Evolutionary conservation across 805 yeast genomes (phyloP).

Genomic region (Schwanniomyces pseudopolymorphus): DNA sequence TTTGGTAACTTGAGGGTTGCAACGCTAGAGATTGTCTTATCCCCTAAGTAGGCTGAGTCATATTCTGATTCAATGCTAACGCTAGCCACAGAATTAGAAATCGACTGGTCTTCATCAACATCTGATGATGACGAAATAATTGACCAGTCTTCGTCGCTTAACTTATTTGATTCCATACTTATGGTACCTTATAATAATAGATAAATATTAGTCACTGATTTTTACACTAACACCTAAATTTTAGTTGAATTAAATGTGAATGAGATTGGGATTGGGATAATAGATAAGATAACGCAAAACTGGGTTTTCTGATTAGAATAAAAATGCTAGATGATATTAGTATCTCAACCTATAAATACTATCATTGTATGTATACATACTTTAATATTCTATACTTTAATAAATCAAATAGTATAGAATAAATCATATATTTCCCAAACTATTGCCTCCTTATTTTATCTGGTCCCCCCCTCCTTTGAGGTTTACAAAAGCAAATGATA

Average conservation of each 20-base stretch:
- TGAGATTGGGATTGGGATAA: neutral
- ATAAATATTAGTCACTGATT: neutral
- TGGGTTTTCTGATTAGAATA: neutral
- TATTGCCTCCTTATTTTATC: conserved; percentile 1
- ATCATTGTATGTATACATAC: neutral
- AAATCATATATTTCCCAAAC: neutral
- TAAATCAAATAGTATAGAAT: neutral
- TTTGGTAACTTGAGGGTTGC: conserved; percentile 17
- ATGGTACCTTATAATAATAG: neutral
- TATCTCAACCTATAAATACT: neutral
- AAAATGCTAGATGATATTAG: neutral
- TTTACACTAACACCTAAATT: neutral
- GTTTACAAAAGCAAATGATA: neutral
- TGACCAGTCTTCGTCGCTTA: conserved; percentile 45
- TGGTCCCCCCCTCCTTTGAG: neutral
- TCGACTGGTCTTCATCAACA: conserved; percentile 32
- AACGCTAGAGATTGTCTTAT: conserved; percentile 11
- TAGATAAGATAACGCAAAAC: neutral
- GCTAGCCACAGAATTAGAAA: conserved; percentile 10
- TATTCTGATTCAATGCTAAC: neutral
- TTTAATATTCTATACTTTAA: neutral
- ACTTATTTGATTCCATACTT: conserved; percentile 7
- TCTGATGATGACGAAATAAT: conserved; percentile 44
- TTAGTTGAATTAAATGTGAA: neutral
- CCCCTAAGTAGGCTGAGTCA: neutral